phyloP scores from a whole-genome alignment of 495 filamentous ascomycete species.

The Paragyromitra xinjiangensis region DNA sequence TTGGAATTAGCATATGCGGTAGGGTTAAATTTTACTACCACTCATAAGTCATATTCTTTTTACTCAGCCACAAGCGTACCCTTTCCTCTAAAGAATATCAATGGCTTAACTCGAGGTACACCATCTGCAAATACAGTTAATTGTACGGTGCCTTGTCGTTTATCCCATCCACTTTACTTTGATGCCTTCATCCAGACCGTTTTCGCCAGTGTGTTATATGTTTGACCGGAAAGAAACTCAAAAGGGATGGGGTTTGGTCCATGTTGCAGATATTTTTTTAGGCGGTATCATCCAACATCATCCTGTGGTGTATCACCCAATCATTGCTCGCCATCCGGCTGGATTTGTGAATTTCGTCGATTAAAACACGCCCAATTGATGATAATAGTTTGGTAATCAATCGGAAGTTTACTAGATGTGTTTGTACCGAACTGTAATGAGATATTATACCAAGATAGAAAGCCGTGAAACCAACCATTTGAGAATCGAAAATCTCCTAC shows the following conservation, averaged over 20 bases:
- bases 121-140: conserved; percentile 8
- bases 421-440: neutral
- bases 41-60: neutral
- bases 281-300: neutral
- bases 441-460: neutral
- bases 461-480: neutral
- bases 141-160: neutral
- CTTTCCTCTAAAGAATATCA: neutral
- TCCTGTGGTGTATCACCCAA: neutral
- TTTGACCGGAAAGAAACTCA: neutral
- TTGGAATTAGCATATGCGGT: neutral
- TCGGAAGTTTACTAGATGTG: neutral
- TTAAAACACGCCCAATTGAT: neutral
- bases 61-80: neutral
- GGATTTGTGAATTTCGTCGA: neutral
- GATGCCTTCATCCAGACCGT: neutral
- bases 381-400: neutral
- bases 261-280: neutral
- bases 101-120: neutral
- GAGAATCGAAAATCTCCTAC: neutral
- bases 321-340: neutral
- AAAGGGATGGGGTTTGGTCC: neutral
- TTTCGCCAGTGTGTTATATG: neutral
- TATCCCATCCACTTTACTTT: neutral
- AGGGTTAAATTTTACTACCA: neutral